phyloP scores from a whole-genome alignment of 139 green algal genomes.

The Nannochloris sp. region DNA sequence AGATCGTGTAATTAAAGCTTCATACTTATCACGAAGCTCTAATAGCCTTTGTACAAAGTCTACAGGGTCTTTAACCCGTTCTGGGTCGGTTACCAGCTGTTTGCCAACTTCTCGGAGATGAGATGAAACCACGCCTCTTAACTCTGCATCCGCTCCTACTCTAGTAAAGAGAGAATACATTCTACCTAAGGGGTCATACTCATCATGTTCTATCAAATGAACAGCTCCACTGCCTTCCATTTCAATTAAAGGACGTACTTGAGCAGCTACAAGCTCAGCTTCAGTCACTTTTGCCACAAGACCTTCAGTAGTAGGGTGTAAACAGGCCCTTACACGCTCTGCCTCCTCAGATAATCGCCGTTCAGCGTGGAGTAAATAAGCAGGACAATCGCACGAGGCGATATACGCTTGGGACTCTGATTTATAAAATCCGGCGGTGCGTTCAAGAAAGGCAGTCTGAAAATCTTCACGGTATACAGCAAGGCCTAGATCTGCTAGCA shows the following conservation, averaged over 20 bases:
- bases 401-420: conserved; percentile 78
- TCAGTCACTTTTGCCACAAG: conserved; percentile 76
- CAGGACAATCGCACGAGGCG: conserved; percentile 63
- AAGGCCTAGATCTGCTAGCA: conserved; percentile 87
- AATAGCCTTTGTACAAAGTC: conserved; percentile 80
- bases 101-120: conserved; percentile 66
- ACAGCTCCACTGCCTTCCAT: conserved; percentile 90
- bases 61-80: conserved; percentile 68
- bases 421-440: conserved; percentile 79
- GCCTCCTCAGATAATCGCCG: conserved; percentile 79
- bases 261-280: conserved; percentile 68
- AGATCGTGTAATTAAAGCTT: conserved; percentile 59
- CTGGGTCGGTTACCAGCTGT: conserved; percentile 62
- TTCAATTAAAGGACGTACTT: conserved; percentile 82
- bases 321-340: conserved; percentile 75
- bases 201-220: conserved; percentile 65
- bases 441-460: conserved; percentile 79
- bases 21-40: conserved; percentile 82
- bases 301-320: conserved; percentile 61
- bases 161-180: conserved; percentile 87
- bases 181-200: conserved; percentile 73
- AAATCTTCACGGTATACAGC: conserved; percentile 86
- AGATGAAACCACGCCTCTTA: conserved; percentile 29
- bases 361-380: conserved; percentile 84
- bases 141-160: conserved; percentile 46